Evolutionary conservation across 2,329 filamentous ascomycete genomes (phyloP).

Genomic region (Cytospora paraplurivora): DNA sequence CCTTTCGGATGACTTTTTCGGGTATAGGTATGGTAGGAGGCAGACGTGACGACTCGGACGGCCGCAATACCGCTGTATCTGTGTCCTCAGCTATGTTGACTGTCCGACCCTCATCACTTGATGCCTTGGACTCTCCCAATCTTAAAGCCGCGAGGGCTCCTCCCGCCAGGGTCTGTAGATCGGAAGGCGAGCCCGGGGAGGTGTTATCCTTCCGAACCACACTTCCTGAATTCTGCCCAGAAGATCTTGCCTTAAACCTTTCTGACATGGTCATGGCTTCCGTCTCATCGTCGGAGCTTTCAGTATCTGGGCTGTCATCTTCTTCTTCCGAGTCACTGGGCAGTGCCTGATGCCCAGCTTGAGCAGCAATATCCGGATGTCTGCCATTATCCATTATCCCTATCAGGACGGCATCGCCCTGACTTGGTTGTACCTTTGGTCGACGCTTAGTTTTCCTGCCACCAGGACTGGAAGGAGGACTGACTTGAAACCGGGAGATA

Average conservation of each 20-base stretch:
- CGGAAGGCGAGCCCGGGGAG: constrained; percentile 29
- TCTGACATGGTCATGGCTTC: constrained; percentile 29
- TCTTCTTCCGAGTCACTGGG: constrained; percentile 40
- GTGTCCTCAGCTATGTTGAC: constrained; percentile 31
- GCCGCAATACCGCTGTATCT: constrained; percentile 13
- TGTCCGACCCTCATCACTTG: constrained; percentile 31
- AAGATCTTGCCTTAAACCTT: constrained; percentile 30
- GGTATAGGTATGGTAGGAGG: constrained; percentile 10
- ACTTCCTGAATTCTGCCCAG: background rate
- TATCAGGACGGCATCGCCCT: constrained; percentile 70
- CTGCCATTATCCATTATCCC: constrained; percentile 64
- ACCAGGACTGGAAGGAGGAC: constrained; percentile 43
- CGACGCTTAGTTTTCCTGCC: constrained; percentile 55
- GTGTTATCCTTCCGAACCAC: constrained; percentile 15
- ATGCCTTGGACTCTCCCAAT: constrained; percentile 25
- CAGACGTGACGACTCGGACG: constrained; percentile 7
- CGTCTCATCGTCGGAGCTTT: constrained; percentile 17
- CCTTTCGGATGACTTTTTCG: constrained; percentile 18
- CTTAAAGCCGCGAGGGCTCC: constrained; percentile 36
- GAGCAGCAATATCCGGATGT: constrained; percentile 63
- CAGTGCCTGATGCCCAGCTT: constrained; percentile 57
- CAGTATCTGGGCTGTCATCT: constrained; percentile 16
- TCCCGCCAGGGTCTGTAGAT: constrained; percentile 38
- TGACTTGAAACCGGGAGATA: constrained; percentile 47
- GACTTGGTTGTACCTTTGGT: constrained; percentile 56